Percentiles rank a stretch among this genome's conserved stretches.
Conservation (phyloP, 345 rosid genomes). For the Pseudoturritis turrita region DNA sequence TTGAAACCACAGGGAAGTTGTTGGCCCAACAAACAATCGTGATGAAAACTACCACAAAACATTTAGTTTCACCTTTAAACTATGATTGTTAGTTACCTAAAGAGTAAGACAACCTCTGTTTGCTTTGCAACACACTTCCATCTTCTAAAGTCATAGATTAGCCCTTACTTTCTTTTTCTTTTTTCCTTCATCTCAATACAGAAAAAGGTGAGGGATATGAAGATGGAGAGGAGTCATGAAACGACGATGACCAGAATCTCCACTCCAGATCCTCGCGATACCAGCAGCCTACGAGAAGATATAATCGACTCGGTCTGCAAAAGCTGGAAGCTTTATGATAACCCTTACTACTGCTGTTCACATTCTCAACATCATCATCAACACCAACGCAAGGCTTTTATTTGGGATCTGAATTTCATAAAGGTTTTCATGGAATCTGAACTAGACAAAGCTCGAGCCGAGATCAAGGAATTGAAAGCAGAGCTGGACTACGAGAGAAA, state of each 20-base stretch:
- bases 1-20: slow-evolving; percentile 27
- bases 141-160: slow-evolving; percentile 33
- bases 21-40: slow-evolving; percentile 27
- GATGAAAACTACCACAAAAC: slow-evolving; percentile 1
- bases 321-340: slow-evolving; percentile 72
- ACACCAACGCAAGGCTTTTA: slow-evolving; percentile 41
- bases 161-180: slow-evolving; percentile 34
- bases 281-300: slow-evolving; percentile 20
- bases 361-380: slow-evolving; percentile 22
- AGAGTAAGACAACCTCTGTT: not conserved
- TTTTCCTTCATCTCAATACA: slow-evolving; percentile 31
- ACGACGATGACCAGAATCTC: slow-evolving; percentile 44
- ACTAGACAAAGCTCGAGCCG: slow-evolving; percentile 41
- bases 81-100: not conserved
- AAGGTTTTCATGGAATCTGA: slow-evolving; percentile 51
- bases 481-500: slow-evolving; percentile 64
- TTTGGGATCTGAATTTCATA: slow-evolving; percentile 64
- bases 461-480: slow-evolving; percentile 63
- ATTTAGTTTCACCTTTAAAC: slow-evolving; percentile 4
- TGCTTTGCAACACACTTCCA: slow-evolving; percentile 37
- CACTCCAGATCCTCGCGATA: slow-evolving; percentile 30
- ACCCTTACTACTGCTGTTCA: slow-evolving; percentile 52
- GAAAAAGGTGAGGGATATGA: not conserved
- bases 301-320: slow-evolving; percentile 44
- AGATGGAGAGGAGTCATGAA: slow-evolving; percentile 39